Base-by-base conservation (phyloP, 2,329 filamentous ascomycete genomes). In the Bipolaris zeicola region DNA sequence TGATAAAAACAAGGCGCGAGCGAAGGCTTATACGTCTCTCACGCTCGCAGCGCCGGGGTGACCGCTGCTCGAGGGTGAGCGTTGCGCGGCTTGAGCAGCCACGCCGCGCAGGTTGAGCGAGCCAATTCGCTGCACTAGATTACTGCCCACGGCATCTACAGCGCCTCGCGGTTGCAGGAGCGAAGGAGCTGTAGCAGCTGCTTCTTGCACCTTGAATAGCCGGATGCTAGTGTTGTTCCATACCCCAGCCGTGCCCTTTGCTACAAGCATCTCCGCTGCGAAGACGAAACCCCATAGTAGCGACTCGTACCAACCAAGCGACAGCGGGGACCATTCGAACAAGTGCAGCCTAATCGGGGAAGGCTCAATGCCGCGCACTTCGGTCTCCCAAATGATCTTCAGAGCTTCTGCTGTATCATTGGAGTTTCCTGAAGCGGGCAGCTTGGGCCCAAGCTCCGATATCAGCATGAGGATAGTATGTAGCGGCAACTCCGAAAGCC, bases 261-360 rank as follows among this genome's bases (percentile, higher is more conserved):
- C 86, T 26, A 94, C 86, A 55, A 92, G 87, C 87, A 96, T 91
- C 78, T 99, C 95, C 67, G 88, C 89, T 26, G 90, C 88, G 74
- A 97, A 98, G 50, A 97, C 87, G 66, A 97, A 91, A 14, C 92
- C 89, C 95, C 95, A 99, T 8, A 99, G 82, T 11, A 98, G 82
- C 5, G 91, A 94, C 76, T 97, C 92, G 75, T 98, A 97, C 95
- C 95, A 98, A 46, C 93, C 94, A 48, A 98, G 82, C 0, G 91
- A 90, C 33, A 96, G 81, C 0, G 91, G 88, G 3, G 92, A 94
- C 94, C 94, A 98, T 77, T 96, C 92, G 69, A 98, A 98, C 13
- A 91, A 89, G 71, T 97, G 93, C 14, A 95, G 89, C 31, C 90
- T 85, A 50, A 91, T 83, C 0, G 89, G 82, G 1, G 87, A 87